A percentile compares a stretch with the other conserved stretches of the same genome.
Conservation (phyloP, 495 filamentous ascomycete genomes). For the Tuber calosporum region DNA sequence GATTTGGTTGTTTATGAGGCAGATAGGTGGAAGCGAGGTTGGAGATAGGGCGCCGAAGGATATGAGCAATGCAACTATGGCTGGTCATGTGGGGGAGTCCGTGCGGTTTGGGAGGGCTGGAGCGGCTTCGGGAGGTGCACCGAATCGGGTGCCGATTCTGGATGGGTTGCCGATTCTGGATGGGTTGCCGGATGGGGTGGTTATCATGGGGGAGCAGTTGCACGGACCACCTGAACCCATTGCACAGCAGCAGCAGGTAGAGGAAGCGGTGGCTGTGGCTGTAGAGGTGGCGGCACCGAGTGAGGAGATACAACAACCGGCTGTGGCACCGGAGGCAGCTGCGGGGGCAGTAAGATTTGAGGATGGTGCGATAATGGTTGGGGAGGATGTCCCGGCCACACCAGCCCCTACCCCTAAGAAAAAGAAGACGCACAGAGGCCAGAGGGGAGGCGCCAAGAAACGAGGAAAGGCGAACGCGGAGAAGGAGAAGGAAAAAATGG, state of each 20-base stretch:
- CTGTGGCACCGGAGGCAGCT: constrained; percentile 13
- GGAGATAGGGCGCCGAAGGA: background rate
- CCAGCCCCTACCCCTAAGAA: constrained; percentile 52
- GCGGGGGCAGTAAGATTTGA: constrained; percentile 30
- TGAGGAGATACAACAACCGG: constrained; percentile 9
- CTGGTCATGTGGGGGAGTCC: background rate
- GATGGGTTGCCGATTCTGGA: background rate
- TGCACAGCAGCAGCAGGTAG: background rate
- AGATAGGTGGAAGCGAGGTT: background rate
- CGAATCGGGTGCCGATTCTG: background rate
- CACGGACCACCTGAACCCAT: background rate
- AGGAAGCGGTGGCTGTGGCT: background rate
- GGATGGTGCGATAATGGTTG: constrained; percentile 20
- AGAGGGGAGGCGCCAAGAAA: constrained; percentile 70
- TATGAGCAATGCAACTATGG: background rate
- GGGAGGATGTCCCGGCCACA: constrained; percentile 12
- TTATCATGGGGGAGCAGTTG: background rate
- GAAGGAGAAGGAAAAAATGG: constrained; percentile 45
- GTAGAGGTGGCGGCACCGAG: background rate
- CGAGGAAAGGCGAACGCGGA: constrained; percentile 49
- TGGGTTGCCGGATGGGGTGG: background rate
- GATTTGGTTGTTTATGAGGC: constrained; percentile 3
- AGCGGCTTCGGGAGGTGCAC: background rate
- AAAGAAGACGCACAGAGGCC: constrained; percentile 75
- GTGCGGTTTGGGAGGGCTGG: background rate